Base-by-base conservation (phyloP, 2,329 filamentous ascomycete species). In the Chaetomium globosum region DNA sequence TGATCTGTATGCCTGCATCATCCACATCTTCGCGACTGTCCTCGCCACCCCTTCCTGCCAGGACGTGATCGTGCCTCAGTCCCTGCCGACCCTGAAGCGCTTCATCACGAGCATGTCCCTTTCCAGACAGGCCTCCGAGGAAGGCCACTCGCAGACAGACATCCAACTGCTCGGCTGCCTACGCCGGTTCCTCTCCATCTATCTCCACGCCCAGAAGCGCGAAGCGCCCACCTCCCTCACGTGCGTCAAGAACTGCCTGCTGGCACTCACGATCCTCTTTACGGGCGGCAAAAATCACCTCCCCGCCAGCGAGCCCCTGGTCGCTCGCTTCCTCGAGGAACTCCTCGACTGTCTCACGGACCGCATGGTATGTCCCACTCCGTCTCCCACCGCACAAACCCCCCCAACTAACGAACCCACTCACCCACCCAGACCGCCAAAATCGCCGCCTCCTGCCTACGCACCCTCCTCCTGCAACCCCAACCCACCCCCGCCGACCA, bases 21-120 rank as follows among this genome's bases (percentile, higher is more conserved):
- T 99, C 58, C 93, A 99, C 79, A 97, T 98, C 63, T 97, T 98
- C 74, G 90, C 92, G 61, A 97, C 93, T 0, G 95, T 97, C 64
- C 85, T 99, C 13, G 90, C 91, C 16, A 97, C 93, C 0, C 89
- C 91, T 0, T 83, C 87, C 12, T 98, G 94, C 73, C 96, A 99
- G 77, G 87, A 91, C 30, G 85, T 92, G 46, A 92, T 98, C 36
- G 89, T 98, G 0, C 94, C 95, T 0, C 91, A 96, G 77, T 89
- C 93, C 2, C 83, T 99, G 19, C 92, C 95, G 0, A 96, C 93
- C 49, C 88, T 99, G 75, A 94, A 96, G 76, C 88, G 93, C 33
- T 99, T 99, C 76, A 85, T 98, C 67, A 86, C 86, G 53, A 91
- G 87, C 73, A 89, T 97, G 74, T 86, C 87, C 1, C 79, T 75